Evolutionary conservation across 768 basidiomycete species (phyloP).

Genomic region (Ramaria sp.): DNA sequence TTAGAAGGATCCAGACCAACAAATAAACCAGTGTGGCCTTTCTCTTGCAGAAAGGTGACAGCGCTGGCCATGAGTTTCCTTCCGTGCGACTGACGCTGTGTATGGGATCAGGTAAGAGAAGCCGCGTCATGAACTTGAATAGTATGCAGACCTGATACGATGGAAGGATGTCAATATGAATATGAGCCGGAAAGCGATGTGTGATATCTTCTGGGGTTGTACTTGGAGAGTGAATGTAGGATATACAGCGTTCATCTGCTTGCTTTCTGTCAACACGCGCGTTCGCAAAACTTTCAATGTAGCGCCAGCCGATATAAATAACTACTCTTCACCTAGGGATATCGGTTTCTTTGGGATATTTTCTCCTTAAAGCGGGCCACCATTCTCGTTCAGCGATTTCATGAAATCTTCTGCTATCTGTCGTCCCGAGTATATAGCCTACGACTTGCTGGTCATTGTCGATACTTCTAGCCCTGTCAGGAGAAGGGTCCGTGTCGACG

Average conservation of each 20-base stretch:
- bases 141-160: slow-evolving; percentile 34
- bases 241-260: slow-evolving; percentile 32
- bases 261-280: slow-evolving; percentile 11
- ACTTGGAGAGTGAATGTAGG: slow-evolving; percentile 23
- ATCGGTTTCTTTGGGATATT: slow-evolving; percentile 29
- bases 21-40: slow-evolving; percentile 45
- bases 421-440: slow-evolving; percentile 61
- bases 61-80: slow-evolving; percentile 45
- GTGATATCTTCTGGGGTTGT: slow-evolving; percentile 42
- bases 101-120: background rate
- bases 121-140: background rate
- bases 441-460: slow-evolving; percentile 34
- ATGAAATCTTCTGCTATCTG: slow-evolving; percentile 58
- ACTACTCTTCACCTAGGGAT: background rate
- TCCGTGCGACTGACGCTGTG: slow-evolving; percentile 52
- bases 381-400: slow-evolving; percentile 40
- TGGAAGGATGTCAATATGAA: slow-evolving; percentile 66
- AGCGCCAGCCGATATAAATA: slow-evolving; percentile 14
- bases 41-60: slow-evolving; percentile 39
- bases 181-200: slow-evolving; percentile 57
- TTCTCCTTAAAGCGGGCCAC: slow-evolving; percentile 52
- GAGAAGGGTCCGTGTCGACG: slow-evolving; percentile 28
- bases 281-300: background rate
- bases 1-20: slow-evolving; percentile 60
- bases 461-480: background rate